Base-by-base conservation (phyloP, 2,329 filamentous ascomycete species). In the Colletotrichum musae region DNA sequence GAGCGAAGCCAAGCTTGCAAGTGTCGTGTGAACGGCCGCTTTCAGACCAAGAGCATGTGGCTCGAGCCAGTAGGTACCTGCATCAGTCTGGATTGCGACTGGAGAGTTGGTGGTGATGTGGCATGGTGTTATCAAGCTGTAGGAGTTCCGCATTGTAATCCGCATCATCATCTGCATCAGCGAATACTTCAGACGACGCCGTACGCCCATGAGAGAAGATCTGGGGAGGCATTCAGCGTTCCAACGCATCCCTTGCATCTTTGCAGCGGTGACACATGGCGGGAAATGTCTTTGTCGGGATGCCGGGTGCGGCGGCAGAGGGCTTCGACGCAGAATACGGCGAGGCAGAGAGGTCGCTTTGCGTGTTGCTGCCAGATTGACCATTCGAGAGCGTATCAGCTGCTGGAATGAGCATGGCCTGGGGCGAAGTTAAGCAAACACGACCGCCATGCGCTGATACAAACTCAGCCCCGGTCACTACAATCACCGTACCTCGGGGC, bases 161-260 rank as follows among this genome's bases (percentile, higher is more conserved):
- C 32, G 45, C 45, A 57, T 60, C 43, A 21, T 52, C 53, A 16
- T 56, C 43, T 52, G 21, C 26, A 52, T 10, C 54, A 26, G 45
- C 39, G 32, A 24, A 13, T 36, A 70, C 18, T 57, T 45, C 36
- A 61, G 62, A 65, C 36, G 67, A 60, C 52, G 62, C 50, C 16
- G 39, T 52, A 53, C 36, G n/a, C 9, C 36, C 56, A 54, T 7
- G 21, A 6, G 18, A 39, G 28, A 7, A 48, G 9, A 21, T 13
- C 16, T 26, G 10, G 16, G 36, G 18, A 21, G 21, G 18, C 18
- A 51, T 45, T 61, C 15, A 18, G 63, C 62, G 57, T 70, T 60
- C 62, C 67, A 70, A 56, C 41, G 63, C 57, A 50, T 26, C 67
- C 62, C 67, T 70, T 70, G 56, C 62, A 67, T 58, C 45, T 58